Conservation (phyloP, 2,329 filamentous ascomycete genomes). For the Parafenestella ontariensis region DNA sequence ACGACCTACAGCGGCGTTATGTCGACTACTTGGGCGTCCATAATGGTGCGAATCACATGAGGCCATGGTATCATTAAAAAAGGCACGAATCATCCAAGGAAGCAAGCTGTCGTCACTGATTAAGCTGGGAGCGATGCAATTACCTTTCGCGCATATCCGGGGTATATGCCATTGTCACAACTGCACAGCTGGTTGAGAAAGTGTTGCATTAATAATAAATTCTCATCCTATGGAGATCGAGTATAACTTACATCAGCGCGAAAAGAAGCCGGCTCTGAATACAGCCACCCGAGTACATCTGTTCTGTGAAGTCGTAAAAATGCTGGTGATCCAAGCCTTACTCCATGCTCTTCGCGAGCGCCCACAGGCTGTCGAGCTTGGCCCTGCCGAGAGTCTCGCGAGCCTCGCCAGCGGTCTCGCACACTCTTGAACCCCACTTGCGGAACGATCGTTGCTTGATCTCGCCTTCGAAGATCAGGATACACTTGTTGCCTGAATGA, state of each 20-base stretch:
- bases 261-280: not conserved
- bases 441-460: constrained; percentile 80
- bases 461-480: constrained; percentile 89
- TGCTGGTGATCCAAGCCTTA: constrained; percentile 2
- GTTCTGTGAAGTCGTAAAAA: no score
- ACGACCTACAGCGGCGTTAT: no score
- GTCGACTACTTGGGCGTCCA: no score
- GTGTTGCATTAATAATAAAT: constrained; percentile 23
- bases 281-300: not conserved
- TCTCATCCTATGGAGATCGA: constrained; percentile 24
- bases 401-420: constrained; percentile 89
- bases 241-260: constrained; percentile 25
- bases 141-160: no score
- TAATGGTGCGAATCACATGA: no score
- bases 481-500: constrained; percentile 80
- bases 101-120: no score
- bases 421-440: constrained; percentile 86
- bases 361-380: constrained; percentile 97
- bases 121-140: no score
- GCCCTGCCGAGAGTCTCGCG: constrained; percentile 78
- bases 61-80: no score
- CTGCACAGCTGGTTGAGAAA: constrained; percentile 2
- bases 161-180: not conserved
- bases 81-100: no score
- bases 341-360: constrained; percentile 72